These are phyloP conservation scores for Asterionellopsis glacialis DNA, from an alignment of 108 stramenopile genomes.

Conservation along the genomic window DNA sequence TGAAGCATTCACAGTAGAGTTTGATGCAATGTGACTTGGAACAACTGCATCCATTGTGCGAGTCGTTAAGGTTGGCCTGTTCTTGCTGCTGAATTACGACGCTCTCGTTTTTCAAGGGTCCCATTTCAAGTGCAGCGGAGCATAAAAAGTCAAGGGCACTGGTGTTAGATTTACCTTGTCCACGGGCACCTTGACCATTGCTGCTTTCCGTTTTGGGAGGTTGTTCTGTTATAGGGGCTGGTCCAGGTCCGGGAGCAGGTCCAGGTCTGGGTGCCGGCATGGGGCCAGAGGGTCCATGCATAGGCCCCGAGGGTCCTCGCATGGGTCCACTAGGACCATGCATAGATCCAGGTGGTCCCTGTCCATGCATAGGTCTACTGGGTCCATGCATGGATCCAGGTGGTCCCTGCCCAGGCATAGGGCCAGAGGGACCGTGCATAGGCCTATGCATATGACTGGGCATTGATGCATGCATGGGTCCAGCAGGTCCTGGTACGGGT, in stretches of 20 bases:
- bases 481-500: too few species aligned
- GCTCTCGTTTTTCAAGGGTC: too few species aligned
- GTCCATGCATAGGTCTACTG: not conserved
- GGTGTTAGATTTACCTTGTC: too few species aligned
- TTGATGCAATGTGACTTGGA: constrained; percentile 81
- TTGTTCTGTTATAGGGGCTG: not conserved
- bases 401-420: not conserved
- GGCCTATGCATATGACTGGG: too few species aligned
- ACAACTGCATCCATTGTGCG: constrained; percentile 73
- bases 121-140: constrained; percentile 38
- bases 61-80: constrained; percentile 45
- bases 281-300: not conserved
- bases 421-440: not conserved
- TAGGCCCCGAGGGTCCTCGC: not conserved
- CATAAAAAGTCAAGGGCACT: constrained; percentile 41
- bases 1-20: constrained; percentile 93
- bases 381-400: not conserved
- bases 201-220: not conserved
- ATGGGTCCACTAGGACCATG: not conserved
- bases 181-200: not conserved
- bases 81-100: too few species aligned
- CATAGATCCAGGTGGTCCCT: too few species aligned
- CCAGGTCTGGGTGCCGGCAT: not conserved
- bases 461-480: too few species aligned
- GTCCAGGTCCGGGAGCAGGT: not conserved